Evolutionary conservation across 192 early-diverging fungal species (phyloP), one percentile per base, ranked within the genome.

Genomic region (Diversispora eburnea): DNA sequence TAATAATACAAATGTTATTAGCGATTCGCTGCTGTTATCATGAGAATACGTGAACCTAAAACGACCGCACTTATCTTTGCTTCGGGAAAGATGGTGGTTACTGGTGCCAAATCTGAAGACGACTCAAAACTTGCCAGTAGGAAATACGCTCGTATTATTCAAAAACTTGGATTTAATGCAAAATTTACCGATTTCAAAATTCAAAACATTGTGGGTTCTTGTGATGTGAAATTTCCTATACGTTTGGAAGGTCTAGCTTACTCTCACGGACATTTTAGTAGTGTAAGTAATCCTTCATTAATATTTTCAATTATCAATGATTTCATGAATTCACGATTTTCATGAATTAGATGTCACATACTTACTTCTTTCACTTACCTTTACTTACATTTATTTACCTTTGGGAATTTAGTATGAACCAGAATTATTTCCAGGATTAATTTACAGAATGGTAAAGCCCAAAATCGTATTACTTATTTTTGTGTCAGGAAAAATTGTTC

Each of bases 11-110:
- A 25, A 69, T 47, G 67, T 75, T 51, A 51, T 75, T 80, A 96
- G 97, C 98, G 98, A 78, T 99, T 99, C 78, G 98, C 98, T 71
- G 98, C 98, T 65, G 98, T 99, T 46, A 99, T 99, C 78, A 99
- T 99, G 98, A 92, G 98, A 77, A 99, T 99, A 78, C 92, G 98
- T 84, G 97, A 97, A 62, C 97, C 97, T 62, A 99, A 99, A 84
- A 99, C 98, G 6, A 99, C 98, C 0, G 98, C 98, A 10, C 84
- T 99, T 66, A 99, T 99, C 77, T 99, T 99, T 84, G 95, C 95
- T 10, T 98, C 96, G 20, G 98, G 98, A 56, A 99, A 99, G 83
- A 99, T 99, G 98, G 98, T 99, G 33, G 94, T 99, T 1, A 97
- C 95, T 0, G 95, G 95, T 65, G 96, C 95, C 63, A 98, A 99